Conservation (phyloP, 495 filamentous ascomycete species). For the Viridothelium virens region DNA sequence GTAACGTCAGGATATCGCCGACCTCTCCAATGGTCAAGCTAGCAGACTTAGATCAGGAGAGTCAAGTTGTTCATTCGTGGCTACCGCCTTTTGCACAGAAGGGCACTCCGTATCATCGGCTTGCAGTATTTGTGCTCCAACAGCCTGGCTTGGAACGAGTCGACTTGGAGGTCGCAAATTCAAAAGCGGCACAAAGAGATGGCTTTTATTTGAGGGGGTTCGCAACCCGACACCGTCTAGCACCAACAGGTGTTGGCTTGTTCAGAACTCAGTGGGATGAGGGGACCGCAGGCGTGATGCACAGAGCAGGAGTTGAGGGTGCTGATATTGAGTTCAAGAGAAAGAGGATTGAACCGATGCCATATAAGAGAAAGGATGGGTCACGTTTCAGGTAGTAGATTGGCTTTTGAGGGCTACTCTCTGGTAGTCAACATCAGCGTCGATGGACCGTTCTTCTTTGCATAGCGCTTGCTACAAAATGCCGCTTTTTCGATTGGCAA, state of each 20-base stretch:
- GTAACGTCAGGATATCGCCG: constrained; percentile 55
- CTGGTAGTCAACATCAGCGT: neutral
- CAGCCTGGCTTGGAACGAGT: constrained; percentile 50
- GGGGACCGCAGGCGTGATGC: constrained; percentile 76
- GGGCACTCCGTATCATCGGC: constrained; percentile 83
- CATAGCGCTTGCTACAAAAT: neutral
- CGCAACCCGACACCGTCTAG: constrained; percentile 56
- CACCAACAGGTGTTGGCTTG: constrained; percentile 70
- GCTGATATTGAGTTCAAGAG: constrained; percentile 78
- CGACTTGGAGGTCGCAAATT: constrained; percentile 41
- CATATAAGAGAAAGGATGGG: constrained; percentile 36
- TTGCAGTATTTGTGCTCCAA: constrained; percentile 73
- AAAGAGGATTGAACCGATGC: constrained; percentile 52
- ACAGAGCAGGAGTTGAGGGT: constrained; percentile 60
- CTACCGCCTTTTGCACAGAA: constrained; percentile 78
- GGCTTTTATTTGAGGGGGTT: constrained; percentile 66
- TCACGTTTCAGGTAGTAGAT: constrained; percentile 28
- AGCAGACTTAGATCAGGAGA: constrained; percentile 44
- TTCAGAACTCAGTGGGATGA: constrained; percentile 91
- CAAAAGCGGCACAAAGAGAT: constrained; percentile 49
- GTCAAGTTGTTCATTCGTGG: constrained; percentile 69
- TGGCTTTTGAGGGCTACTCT: neutral
- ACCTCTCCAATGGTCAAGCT: constrained; percentile 47
- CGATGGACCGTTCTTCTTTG: neutral
- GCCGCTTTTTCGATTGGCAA: neutral